Base-by-base conservation (phyloP, 345 rosid species). In the Excoecaria agallocha region DNA sequence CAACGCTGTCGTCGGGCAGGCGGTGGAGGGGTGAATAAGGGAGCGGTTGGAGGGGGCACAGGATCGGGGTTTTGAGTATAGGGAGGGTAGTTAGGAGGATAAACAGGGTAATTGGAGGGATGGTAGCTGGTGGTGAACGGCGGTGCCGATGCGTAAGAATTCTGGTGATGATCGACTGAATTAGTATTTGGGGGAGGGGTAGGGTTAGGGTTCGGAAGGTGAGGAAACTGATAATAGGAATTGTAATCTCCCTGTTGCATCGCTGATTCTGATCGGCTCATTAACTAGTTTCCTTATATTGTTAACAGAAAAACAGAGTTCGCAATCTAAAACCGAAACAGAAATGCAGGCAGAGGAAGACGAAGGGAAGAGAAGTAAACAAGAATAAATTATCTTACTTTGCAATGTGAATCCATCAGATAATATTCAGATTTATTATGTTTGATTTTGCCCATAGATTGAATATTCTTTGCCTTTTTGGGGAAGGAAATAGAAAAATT, bases 111-210 rank as follows among this genome's bases (percentile, higher is more conserved):
- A 78, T 94, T 96, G n/a, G 84, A 50, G 19, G 87, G 64, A 0
- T 85, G 24, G 81, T 84, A 87, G 66, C 86, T 81, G 74, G 90
- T 63, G 51, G 78, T 58, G 78, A 84, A 89, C 3, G 98, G 98
- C 9, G 99, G 94, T 0, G 98, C 97, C 0, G 99, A 93, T 0
- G 99, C 98, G 86, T 85, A 89, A 5, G 91, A 61, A 38, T 68
- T 66, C 12, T 77, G 90, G 68, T 79, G 90, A 73, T 89, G 93
- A 48, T 87, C 70, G 0, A 5, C 62, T 30, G 82, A 37, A 75
- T 74, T 83, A 3, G 85, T 76, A 52, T 71, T 25, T 2, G 63
- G 84, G 61, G 38, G 63, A 15, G 84, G 45, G 71, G 66, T 83
- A 4, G 84, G 76, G 48, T 74, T 77, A 0, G 89, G 87, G 50